phyloP scores from a whole-genome alignment of 2,329 filamentous ascomycete species.

The Talaromyces funiculosus region DNA sequence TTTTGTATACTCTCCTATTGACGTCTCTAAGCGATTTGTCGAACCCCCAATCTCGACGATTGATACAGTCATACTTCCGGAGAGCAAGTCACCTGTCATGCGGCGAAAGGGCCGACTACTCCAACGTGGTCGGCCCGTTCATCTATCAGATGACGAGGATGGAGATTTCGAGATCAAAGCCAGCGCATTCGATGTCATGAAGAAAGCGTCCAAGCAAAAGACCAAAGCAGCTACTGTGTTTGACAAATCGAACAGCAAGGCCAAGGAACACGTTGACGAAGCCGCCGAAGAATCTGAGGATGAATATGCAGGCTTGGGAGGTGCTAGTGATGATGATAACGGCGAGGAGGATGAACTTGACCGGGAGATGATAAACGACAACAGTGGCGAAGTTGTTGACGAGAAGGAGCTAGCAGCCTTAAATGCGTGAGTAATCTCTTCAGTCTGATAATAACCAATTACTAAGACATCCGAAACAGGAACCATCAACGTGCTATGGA shows the following conservation, averaged over 20 bases:
- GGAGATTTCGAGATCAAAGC: conserved; percentile 34
- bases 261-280: conserved; percentile 81
- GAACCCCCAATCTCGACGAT: conserved; percentile 62
- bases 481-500: conserved; percentile 74
- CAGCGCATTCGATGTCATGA: conserved; percentile 65
- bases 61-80: conserved; percentile 58
- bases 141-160: conserved; percentile 40
- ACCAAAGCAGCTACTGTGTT: conserved; percentile 58
- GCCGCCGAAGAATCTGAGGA: conserved; percentile 97
- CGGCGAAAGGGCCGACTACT: conserved; percentile 55
- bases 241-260: conserved; percentile 80
- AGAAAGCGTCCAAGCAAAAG: conserved; percentile 50
- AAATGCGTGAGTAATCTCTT: conserved; percentile 66
- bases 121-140: conserved; percentile 41
- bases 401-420: conserved; percentile 78
- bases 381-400: conserved; percentile 68
- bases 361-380: conserved; percentile 86
- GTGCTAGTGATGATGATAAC: conserved; percentile 79
- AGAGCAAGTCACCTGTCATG: conserved; percentile 58
- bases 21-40: conserved; percentile 59
- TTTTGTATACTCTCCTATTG: conserved; percentile 66
- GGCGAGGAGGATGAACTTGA: conserved; percentile 70
- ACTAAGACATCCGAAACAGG: conserved; percentile 41
- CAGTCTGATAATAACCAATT: not conserved
- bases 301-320: conserved; percentile 91